Conservation (phyloP, 148 eudicot genomes). For the Fallopia convolvulus region DNA sequence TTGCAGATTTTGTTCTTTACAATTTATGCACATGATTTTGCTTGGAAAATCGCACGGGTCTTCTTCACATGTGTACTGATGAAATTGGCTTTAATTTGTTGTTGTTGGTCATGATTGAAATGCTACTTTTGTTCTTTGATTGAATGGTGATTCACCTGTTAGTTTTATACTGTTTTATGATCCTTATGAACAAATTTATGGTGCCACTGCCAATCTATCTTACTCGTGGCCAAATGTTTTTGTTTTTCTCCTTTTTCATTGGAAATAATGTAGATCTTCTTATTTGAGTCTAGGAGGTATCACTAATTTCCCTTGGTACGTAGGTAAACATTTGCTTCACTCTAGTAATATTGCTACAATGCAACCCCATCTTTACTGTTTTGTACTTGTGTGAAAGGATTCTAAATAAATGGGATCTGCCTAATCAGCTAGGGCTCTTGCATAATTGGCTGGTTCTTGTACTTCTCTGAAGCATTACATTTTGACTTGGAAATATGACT, state of each 20-base stretch:
- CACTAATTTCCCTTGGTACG: not conserved
- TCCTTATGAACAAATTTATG: not conserved
- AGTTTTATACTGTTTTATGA: not conserved
- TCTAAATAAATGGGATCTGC: not conserved
- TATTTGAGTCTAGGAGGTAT: not conserved
- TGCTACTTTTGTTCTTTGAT: not conserved
- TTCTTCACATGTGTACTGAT: not conserved
- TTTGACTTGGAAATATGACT: not conserved
- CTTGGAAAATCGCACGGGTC: not conserved
- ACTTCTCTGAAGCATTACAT: not conserved
- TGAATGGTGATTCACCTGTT: not conserved
- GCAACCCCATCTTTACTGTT: not conserved
- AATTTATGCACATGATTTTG: not conserved
- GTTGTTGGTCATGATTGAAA: not conserved
- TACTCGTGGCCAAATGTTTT: not conserved
- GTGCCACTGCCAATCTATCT: not conserved
- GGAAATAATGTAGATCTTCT: not conserved
- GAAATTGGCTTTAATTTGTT: not conserved
- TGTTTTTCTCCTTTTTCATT: not conserved
- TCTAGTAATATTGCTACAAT: not conserved
- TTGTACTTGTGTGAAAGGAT: not conserved
- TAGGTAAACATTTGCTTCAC: not conserved
- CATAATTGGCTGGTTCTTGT: not conserved
- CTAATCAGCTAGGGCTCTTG: not conserved
- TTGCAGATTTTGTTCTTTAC: slow-evolving; percentile 5